phyloP scores from a whole-genome alignment of 495 filamentous ascomycete species.

The Copromyces sp. region DNA sequence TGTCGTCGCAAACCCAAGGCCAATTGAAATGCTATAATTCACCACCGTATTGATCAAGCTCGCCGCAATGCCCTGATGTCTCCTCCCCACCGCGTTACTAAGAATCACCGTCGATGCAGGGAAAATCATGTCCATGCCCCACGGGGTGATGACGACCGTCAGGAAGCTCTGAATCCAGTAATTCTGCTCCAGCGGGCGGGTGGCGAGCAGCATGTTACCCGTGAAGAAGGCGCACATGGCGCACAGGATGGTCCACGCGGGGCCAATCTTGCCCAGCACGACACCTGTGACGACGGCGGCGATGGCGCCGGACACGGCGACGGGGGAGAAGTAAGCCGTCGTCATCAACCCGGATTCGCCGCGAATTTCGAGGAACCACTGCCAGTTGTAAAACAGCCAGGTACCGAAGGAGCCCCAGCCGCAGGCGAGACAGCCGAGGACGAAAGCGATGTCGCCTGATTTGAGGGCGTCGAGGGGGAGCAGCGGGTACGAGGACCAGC shows the following conservation, averaged over 20 bases:
- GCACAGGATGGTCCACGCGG: constrained; percentile 40
- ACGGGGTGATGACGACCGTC: constrained; percentile 35
- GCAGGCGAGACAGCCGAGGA: constrained; percentile 42
- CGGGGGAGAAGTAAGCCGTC: constrained; percentile 36
- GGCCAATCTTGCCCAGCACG: constrained; percentile 30
- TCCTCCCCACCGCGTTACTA: constrained; percentile 26
- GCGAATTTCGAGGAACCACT: constrained; percentile 41
- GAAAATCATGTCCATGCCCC: constrained; percentile 44
- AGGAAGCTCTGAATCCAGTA: constrained; percentile 39
- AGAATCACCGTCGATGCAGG: constrained; percentile 31
- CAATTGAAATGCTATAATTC: constrained; percentile 36
- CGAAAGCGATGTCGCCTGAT: constrained; percentile 38
- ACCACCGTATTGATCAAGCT: constrained; percentile 34
- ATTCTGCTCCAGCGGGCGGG: constrained; percentile 36
- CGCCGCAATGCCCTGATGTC: constrained; percentile 36
- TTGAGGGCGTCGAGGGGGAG: constrained; percentile 43
- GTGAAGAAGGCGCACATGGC: constrained; percentile 39
- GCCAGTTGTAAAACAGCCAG: constrained; percentile 47
- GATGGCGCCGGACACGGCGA: constrained; percentile 34
- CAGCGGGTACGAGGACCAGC: constrained; percentile 36
- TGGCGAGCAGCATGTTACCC: constrained; percentile 37
- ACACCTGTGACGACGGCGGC: constrained; percentile 42
- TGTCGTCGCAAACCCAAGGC: constrained; percentile 39
- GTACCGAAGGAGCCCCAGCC: constrained; percentile 58
- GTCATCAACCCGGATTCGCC: constrained; percentile 33